Base-by-base conservation (phyloP, 2,329 filamentous ascomycete species). In the Cercospora brassicicola region DNA sequence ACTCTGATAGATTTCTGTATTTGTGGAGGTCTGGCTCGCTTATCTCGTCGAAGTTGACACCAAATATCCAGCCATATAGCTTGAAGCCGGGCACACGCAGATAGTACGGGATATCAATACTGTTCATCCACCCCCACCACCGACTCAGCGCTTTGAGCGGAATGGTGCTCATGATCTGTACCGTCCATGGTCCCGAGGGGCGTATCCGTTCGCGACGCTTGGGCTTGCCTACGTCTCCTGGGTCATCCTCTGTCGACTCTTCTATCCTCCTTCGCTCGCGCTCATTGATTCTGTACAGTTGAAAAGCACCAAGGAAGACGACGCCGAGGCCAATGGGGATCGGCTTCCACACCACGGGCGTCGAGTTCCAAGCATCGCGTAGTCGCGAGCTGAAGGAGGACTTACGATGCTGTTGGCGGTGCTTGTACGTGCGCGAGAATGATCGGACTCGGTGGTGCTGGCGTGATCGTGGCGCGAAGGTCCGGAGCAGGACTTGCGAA, bases 1-100 rank as follows among this genome's bases (percentile, higher is more conserved):
- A 99, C 67, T 94, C 89, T 5, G 94, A 93, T 48, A 99, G 88
- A 78, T 99, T 99, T 20, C 93, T 92, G 79, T 95, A 99, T 59
- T 87, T 87, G 78, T 92, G 93, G 20, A 99, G 88, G 75, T 99
- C 95, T 18, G 90, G 88, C 78, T 99, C 94, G 33, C 89, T 88
- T 18, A 97, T 89, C 82, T 99, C 95, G 67, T 90, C 87, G 67
- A 99, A 87, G 81, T 91, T 91, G 76, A 96, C 94, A n/a, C 93
- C 94, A 76, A 97, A 97, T 42, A 94, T 86, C 82, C 87, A 96
- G 1, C 93, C 90, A 80, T 97, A 97, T 0, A 97, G 87, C 79
- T 92, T 94, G 82, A 97, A 97, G 13, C 94, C 94, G 0, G 94
- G 93, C 0, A 94, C 87, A 4, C 94, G 91, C 26, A 97, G 84